Conservation (phyloP, 176 grass and related monocot genomes). For the Musa acuminata region DNA sequence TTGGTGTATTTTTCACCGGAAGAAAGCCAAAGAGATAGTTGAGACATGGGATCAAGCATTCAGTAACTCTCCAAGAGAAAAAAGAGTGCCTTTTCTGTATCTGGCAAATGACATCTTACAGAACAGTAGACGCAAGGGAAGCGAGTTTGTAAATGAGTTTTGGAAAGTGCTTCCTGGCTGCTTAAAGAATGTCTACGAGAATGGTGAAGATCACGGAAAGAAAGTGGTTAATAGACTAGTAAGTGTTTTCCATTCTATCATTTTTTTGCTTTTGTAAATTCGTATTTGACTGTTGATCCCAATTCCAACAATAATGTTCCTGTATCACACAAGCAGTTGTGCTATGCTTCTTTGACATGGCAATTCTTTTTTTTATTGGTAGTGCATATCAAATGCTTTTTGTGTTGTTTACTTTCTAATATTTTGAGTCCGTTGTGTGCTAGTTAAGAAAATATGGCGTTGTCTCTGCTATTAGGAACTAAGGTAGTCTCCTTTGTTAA, state of each 20-base stretch:
- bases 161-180: constrained; percentile 89
- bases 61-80: constrained; percentile 50
- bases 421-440: neutral
- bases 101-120: constrained; percentile 97
- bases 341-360: no score
- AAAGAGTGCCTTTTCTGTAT: constrained; percentile 77
- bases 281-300: no score
- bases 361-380: no score
- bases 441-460: neutral
- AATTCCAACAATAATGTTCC: no score
- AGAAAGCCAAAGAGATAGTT: constrained; percentile 80
- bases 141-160: constrained; percentile 92
- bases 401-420: neutral
- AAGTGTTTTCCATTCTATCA: constrained; percentile 21
- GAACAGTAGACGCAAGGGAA: constrained; percentile 93
- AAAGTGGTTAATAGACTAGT: constrained; percentile 90
- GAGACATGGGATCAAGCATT: constrained; percentile 93
- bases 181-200: constrained; percentile 67
- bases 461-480: neutral
- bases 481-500: neutral
- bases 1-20: constrained; percentile 92
- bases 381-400: no score
- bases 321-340: no score
- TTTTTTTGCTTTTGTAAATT: neutral
- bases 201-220: constrained; percentile 58